Percentiles rank a stretch among this genome's conserved stretches.
Conservation (phyloP, 164 flowering plant species). For the Hamamelis virginiana region DNA sequence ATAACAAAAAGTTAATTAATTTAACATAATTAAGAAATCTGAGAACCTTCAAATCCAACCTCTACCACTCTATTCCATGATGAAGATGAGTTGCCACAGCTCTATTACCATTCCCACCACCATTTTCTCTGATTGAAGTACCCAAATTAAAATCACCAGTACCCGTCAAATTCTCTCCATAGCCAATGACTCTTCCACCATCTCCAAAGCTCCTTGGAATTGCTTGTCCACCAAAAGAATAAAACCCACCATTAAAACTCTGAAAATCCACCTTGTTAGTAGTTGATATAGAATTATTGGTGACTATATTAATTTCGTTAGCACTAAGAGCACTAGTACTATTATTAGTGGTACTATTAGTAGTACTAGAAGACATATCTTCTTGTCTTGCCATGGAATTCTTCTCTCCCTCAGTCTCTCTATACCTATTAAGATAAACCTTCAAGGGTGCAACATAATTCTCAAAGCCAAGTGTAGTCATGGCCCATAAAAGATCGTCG, state of each 20-base stretch:
- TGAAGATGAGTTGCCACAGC: conserved; percentile 19
- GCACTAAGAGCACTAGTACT: too few species aligned
- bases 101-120: conserved; percentile 19
- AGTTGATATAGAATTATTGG: not conserved
- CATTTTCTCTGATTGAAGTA: conserved; percentile 15
- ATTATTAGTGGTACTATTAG: not conserved
- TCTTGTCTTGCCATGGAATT: conserved; percentile 26
- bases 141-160: conserved; percentile 4
- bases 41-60: not conserved
- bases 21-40: not conserved
- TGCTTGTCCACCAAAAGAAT: conserved; percentile 11
- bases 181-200: conserved; percentile 5
- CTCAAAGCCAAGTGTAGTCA: conserved; percentile 48
- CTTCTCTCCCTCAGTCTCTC: conserved; percentile 42
- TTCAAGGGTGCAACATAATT: conserved; percentile 42
- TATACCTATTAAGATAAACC: conserved; percentile 36
- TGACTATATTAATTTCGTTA: not conserved
- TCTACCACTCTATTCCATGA: conserved; percentile 23
- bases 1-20: not conserved
- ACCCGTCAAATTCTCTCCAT: conserved; percentile 8
- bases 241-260: conserved; percentile 20
- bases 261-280: not conserved
- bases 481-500: conserved; percentile 50
- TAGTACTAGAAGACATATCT: conserved; percentile 16
- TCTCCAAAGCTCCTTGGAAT: conserved; percentile 3